These are phyloP conservation scores for Cinnamomum micranthum DNA, from an alignment of 164 flowering plant genomes.

Conservation along the genomic window DNA sequence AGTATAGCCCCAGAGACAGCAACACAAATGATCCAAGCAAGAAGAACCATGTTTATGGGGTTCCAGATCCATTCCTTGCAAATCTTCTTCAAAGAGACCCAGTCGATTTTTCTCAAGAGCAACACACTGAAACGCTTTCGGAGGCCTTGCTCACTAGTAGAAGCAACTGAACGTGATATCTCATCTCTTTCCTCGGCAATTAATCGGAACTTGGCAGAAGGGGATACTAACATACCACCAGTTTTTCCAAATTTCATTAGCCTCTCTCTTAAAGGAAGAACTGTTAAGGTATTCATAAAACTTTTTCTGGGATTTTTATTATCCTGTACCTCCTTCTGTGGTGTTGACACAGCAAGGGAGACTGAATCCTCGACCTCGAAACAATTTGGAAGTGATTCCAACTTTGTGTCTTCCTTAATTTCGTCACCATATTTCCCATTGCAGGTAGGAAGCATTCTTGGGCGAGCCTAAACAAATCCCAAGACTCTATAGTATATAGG, in stretches of 20 bases:
- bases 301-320: slow-evolving; percentile 13
- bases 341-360: slow-evolving; percentile 13
- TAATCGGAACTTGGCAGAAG: slow-evolving; percentile 54
- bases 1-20: slow-evolving; percentile 79
- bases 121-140: slow-evolving; percentile 39
- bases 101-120: slow-evolving; percentile 43
- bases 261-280: slow-evolving; percentile 10
- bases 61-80: slow-evolving; percentile 66
- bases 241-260: slow-evolving; percentile 29
- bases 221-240: slow-evolving; percentile 24
- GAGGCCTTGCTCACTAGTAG: slow-evolving; percentile 32
- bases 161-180: slow-evolving; percentile 53
- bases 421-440: slow-evolving; percentile 9
- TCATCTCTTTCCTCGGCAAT: slow-evolving; percentile 54
- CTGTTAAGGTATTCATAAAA: neutral
- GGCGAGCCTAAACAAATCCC: neutral
- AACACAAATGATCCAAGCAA: slow-evolving; percentile 65
- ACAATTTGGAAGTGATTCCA: slow-evolving; percentile 6
- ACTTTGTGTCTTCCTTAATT: slow-evolving; percentile 11
- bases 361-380: neutral
- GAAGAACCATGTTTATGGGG: slow-evolving; percentile 76
- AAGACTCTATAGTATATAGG: neutral
- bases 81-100: slow-evolving; percentile 42
- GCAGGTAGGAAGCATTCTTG: slow-evolving; percentile 16
- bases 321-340: slow-evolving; percentile 17